Evolutionary conservation across 305 asterid genomes (phyloP).

Genomic region (Fraxinus latifolia): DNA sequence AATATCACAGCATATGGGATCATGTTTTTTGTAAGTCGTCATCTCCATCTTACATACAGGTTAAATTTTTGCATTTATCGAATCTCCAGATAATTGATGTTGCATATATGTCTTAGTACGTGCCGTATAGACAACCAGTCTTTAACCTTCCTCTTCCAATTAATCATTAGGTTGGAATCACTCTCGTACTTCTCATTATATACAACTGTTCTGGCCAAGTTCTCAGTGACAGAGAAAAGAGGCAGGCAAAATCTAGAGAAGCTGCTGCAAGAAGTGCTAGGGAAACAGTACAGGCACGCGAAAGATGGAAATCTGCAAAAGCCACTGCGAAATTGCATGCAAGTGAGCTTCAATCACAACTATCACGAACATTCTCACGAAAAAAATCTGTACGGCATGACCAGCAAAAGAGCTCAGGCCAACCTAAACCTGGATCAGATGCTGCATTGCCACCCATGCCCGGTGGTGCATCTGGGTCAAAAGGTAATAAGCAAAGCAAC

Average conservation of each 20-base stretch:
- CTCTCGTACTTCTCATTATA: slow-evolving; percentile 61
- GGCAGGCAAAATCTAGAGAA: slow-evolving; percentile 70
- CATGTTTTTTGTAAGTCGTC: slow-evolving; percentile 61
- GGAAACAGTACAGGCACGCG: slow-evolving; percentile 65
- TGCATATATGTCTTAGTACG: not conserved
- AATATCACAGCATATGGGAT: slow-evolving; percentile 75
- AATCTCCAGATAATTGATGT: not conserved
- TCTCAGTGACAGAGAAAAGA: slow-evolving; percentile 58
- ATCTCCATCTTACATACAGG: slow-evolving; percentile 6
- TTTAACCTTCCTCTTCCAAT: slow-evolving; percentile 9
- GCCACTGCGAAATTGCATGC: slow-evolving; percentile 59
- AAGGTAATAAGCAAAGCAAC: slow-evolving; percentile 53
- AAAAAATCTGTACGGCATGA: slow-evolving; percentile 49
- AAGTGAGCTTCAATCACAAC: slow-evolving; percentile 42
- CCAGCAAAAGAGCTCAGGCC: slow-evolving; percentile 31
- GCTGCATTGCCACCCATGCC: slow-evolving; percentile 56
- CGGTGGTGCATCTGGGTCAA: slow-evolving; percentile 26
- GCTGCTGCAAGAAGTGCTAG: slow-evolving; percentile 74
- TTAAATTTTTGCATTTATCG: not conserved
- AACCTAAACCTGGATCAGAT: slow-evolving; percentile 51
- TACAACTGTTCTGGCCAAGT: slow-evolving; percentile 86
- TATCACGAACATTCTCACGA: slow-evolving; percentile 77
- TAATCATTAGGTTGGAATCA: slow-evolving; percentile 57
- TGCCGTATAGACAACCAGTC: not conserved
- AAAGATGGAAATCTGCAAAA: slow-evolving; percentile 75